These are phyloP conservation scores for Penicillium cosmopolitanum DNA, from an alignment of 495 filamentous ascomycete species.

Conservation along the genomic window DNA sequence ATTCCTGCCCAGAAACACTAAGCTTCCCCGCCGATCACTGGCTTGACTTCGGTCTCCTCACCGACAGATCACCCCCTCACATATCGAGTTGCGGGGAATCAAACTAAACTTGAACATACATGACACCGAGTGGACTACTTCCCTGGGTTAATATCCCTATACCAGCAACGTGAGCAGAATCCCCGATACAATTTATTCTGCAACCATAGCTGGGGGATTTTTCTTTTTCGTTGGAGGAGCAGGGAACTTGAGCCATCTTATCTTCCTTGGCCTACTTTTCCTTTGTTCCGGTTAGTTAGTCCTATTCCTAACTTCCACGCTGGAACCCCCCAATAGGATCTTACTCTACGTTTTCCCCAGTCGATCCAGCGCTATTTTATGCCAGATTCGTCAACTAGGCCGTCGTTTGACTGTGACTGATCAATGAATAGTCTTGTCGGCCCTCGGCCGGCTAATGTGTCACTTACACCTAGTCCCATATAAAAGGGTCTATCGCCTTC, in stretches of 20 bases:
- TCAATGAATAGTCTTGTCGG: constrained; percentile 1
- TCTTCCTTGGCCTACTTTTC: background rate
- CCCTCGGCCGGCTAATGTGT: background rate
- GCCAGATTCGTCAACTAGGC: constrained; percentile 4
- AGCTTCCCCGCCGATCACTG: background rate
- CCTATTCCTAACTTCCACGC: background rate
- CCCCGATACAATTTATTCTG: background rate
- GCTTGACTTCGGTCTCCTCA: background rate
- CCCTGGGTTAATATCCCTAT: background rate
- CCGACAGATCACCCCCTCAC: background rate
- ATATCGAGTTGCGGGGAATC: background rate
- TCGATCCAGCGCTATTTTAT: constrained; percentile 8
- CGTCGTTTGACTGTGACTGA: background rate
- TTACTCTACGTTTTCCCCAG: too few species aligned
- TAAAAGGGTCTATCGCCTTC: background rate
- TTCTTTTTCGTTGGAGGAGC: too few species aligned
- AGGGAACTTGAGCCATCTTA: background rate
- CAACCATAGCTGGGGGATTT: too few species aligned
- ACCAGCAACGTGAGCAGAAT: background rate
- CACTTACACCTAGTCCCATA: background rate
- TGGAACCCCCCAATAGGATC: background rate
- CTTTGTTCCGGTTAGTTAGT: background rate
- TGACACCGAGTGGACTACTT: background rate
- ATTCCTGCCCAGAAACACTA: background rate
- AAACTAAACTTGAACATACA: background rate